Conservation (phyloP, 768 basidiomycete genomes). For the Candolleomyces efflorescens region DNA sequence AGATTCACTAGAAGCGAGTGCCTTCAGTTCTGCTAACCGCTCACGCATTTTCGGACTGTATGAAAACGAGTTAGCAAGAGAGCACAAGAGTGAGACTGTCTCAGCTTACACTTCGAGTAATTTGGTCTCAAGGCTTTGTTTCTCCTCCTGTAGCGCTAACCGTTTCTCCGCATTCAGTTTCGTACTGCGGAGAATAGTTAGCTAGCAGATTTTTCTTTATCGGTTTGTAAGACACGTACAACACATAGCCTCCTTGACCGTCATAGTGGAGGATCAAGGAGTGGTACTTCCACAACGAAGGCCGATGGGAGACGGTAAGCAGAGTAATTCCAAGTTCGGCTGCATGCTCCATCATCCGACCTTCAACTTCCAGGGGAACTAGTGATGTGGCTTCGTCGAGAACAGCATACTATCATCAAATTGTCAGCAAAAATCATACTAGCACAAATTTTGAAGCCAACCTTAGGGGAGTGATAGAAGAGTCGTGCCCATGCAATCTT, state of each 20-base stretch:
- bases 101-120: conserved; percentile 74
- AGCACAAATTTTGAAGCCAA: conserved; percentile 20
- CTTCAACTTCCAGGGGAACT: conserved; percentile 90
- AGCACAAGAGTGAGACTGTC: background rate
- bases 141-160: conserved; percentile 90
- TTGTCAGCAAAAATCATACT: background rate
- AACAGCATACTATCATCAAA: conserved; percentile 73
- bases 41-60: conserved; percentile 77
- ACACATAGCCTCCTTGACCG: conserved; percentile 93
- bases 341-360: conserved; percentile 92
- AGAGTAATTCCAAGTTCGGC: conserved; percentile 85
- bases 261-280: conserved; percentile 87
- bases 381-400: conserved; percentile 95
- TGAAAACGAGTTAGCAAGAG: conserved; percentile 2
- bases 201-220: background rate
- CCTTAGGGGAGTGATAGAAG: conserved; percentile 95
- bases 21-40: conserved; percentile 63
- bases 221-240: conserved; percentile 49
- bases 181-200: conserved; percentile 47
- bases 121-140: conserved; percentile 81
- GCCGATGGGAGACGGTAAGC: conserved; percentile 92
- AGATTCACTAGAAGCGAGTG: conserved; percentile 18
- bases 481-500: conserved; percentile 95
- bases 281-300: conserved; percentile 92
- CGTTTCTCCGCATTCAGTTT: conserved; percentile 88